Evolutionary conservation across 768 basidiomycete genomes (phyloP), one percentile per base, ranked within the genome.

Genomic region (Panus rudis): DNA sequence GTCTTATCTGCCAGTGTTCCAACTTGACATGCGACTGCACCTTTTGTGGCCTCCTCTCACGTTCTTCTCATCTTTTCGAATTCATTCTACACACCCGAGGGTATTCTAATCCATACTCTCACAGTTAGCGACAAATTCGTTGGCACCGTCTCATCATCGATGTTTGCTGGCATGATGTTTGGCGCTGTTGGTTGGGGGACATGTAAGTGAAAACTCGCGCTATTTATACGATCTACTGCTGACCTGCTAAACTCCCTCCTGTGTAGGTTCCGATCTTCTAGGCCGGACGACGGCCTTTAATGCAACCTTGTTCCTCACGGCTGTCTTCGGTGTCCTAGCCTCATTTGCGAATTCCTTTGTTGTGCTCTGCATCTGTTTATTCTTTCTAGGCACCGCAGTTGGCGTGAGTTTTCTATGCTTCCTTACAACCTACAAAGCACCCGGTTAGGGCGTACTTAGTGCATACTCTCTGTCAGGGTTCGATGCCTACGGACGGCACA

Each of bases 91-190:
- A 23, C 26, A 10, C 19, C 25, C 19, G n/a, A 20, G 10, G 21
- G 21, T 40, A 7, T 41, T 17, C 28, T 45, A 14, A 37, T 23
- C 10, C 28, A 34, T 37, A 26, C 24, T 31, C 4, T 17, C 47
- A 1, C 57, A 83, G 85, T 89, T 6, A 75, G 79, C 23, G 84
- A 92, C 58, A 72, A 69, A 37, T 78, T 78, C 50, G 87, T 93
- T 38, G 94, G 92, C 19, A 60, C 73, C 1, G 65, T 97, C 12
- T 93, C 92, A 0, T 88, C 91, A 3, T 81, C 85, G 3, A 92
- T 90, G 76, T 92, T 92, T 57, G 80, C 75, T 10, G 90, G 94
- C n/a, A 98, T 98, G 94, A 96, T 97, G 92, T 58, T 96, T 39
- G 90, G 93, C 2, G 86, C 89, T 1, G 65, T 92, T 7, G 87